A percentile compares a stretch with the other conserved stretches of the same genome.
These are phyloP conservation scores for Solanum aculeatissimum DNA, from an alignment of 305 asterid genomes.

Conservation along the genomic window DNA sequence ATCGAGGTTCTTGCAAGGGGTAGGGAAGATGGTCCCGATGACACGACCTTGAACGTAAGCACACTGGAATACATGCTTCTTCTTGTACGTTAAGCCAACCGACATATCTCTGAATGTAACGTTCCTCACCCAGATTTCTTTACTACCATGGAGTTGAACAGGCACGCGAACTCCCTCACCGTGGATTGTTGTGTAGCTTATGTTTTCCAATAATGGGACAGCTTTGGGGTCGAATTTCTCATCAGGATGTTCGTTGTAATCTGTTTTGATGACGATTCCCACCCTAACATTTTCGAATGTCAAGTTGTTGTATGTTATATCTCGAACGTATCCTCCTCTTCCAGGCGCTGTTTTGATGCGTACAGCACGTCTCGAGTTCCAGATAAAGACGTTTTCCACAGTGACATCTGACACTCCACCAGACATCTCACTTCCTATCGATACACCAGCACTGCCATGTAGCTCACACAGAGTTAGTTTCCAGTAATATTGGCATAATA, in stretches of 20 bases:
- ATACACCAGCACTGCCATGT: constrained; percentile 63
- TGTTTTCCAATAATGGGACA: constrained; percentile 49
- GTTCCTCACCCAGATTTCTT: constrained; percentile 49
- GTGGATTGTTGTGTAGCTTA: constrained; percentile 58
- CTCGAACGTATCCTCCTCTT: constrained; percentile 68
- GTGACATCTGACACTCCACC: constrained; percentile 89
- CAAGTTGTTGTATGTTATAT: constrained; percentile 52
- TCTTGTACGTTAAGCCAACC: constrained; percentile 48
- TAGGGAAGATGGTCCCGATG: constrained; percentile 57
- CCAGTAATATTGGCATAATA: not conserved
- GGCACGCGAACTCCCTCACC: constrained; percentile 86
- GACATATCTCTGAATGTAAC: constrained; percentile 47
- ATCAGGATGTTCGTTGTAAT: constrained; percentile 92
- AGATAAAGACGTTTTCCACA: constrained; percentile 52
- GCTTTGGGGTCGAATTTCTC: constrained; percentile 63
- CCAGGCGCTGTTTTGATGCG: constrained; percentile 89
- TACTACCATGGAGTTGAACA: constrained; percentile 70
- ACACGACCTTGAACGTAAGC: constrained; percentile 65
- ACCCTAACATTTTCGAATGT: constrained; percentile 67
- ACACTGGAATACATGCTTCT: constrained; percentile 79
- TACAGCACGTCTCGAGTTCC: constrained; percentile 78
- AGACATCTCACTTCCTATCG: constrained; percentile 97
- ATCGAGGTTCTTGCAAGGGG: constrained; percentile 79
- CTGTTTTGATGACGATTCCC: constrained; percentile 83
- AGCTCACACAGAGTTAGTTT: not conserved